Conservation (phyloP, 176 grass and related monocot species). For the Rhynchospora breviuscula region DNA sequence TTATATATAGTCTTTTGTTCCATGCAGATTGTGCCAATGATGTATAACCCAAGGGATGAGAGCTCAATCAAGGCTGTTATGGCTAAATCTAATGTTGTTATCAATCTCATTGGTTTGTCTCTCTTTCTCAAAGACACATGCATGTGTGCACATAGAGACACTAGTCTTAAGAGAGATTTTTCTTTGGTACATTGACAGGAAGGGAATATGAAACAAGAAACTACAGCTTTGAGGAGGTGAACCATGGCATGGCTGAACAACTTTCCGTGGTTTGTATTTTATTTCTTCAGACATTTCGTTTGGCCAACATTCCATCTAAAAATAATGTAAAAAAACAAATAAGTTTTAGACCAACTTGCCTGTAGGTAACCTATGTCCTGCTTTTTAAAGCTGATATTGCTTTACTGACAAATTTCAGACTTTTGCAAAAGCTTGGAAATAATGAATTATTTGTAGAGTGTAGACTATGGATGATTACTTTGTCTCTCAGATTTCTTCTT, state of each 20-base stretch:
- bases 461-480: not conserved
- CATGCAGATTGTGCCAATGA: constrained; percentile 88
- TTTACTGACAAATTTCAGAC: not conserved
- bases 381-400: not conserved
- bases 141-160: not conserved
- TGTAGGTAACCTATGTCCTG: not conserved
- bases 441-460: not conserved
- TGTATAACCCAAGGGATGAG: constrained; percentile 85
- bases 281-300: constrained; percentile 4
- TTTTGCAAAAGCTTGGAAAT: not conserved
- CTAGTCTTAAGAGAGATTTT: not conserved
- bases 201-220: constrained; percentile 93
- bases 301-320: not conserved
- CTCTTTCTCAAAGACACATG: constrained; percentile 2
- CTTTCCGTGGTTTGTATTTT: constrained; percentile 65
- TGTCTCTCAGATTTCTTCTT: not conserved
- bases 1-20: constrained; percentile 5
- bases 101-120: constrained; percentile 85
- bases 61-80: constrained; percentile 89
- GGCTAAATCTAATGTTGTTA: constrained; percentile 90
- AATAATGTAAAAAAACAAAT: not conserved
- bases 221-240: constrained; percentile 94
- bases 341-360: too few species aligned
- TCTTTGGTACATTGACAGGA: constrained; percentile 38
- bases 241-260: constrained; percentile 79